A percentile compares a stretch with the other conserved stretches of the same genome.
Conservation (phyloP, 2,329 filamentous ascomycete species). For the Cladosporium sp. region DNA sequence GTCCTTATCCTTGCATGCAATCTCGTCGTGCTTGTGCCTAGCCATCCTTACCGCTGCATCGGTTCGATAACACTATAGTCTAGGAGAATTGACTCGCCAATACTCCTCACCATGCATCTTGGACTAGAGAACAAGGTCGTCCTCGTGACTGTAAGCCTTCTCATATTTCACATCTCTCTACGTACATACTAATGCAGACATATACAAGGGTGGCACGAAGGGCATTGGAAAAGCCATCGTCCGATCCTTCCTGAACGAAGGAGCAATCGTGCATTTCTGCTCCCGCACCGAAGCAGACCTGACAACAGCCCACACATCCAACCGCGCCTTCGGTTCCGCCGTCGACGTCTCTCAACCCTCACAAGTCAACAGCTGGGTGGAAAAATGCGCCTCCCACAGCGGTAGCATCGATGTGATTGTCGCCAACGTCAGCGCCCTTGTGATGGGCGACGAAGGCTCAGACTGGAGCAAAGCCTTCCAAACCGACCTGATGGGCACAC, state of each 20-base stretch:
- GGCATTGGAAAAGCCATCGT: conserved; percentile 30
- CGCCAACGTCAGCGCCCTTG: conserved; percentile 30
- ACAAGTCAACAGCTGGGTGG: conserved; percentile 23
- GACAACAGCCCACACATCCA: conserved; percentile 18
- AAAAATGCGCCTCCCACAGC: conserved; percentile 17
- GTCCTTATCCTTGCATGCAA: no score
- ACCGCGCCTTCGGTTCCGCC: conserved; percentile 20
- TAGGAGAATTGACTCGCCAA: background rate
- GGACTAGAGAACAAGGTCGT: conserved; percentile 34
- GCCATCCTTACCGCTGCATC: no score
- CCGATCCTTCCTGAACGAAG: conserved; percentile 25
- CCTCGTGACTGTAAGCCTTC: conserved; percentile 28
- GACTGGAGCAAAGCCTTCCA: conserved; percentile 28
- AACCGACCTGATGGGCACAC: conserved; percentile 34
- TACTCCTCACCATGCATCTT: conserved; percentile 29
- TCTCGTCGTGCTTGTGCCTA: no score
- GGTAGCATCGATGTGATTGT: conserved; percentile 28
- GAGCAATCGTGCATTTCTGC: conserved; percentile 31
- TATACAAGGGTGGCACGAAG: conserved; percentile 29
- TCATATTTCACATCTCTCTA: background rate
- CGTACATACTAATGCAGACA: background rate
- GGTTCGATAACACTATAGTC: no score
- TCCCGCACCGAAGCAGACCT: conserved; percentile 23
- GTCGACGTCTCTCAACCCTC: conserved; percentile 25
- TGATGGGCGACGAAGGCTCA: conserved; percentile 23